These are phyloP conservation scores for Ophiorrhiza pumila DNA, from an alignment of 257 asterid species.

Conservation along the genomic window DNA sequence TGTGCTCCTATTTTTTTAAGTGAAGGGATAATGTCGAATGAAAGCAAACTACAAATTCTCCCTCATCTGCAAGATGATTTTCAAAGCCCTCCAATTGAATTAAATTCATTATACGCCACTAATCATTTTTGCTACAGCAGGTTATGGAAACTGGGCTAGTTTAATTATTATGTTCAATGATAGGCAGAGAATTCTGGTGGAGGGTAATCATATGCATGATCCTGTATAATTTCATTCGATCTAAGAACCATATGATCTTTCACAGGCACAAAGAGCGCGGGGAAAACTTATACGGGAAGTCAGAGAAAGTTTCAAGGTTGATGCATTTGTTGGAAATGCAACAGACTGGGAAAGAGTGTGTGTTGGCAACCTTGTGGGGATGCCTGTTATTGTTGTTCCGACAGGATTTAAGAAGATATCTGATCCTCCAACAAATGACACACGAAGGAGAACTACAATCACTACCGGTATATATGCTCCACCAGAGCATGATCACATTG, in stretches of 20 bases:
- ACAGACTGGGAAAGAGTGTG: constrained; percentile 87
- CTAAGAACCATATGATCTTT: background rate
- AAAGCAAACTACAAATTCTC: background rate
- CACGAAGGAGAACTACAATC: constrained; percentile 63
- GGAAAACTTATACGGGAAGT: constrained; percentile 76
- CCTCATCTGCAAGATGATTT: background rate
- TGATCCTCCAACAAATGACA: constrained; percentile 47
- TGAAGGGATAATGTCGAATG: background rate
- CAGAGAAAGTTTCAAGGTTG: constrained; percentile 56
- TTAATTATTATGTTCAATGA: too few species aligned
- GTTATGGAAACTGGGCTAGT: too few species aligned
- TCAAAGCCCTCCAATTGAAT: background rate
- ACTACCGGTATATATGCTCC: constrained; percentile 87
- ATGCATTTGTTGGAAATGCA: constrained; percentile 77
- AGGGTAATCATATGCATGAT: background rate
- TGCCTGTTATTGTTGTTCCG: constrained; percentile 77
- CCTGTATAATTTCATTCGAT: background rate
- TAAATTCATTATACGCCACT: background rate
- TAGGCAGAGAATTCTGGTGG: background rate
- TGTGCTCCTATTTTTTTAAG: background rate
- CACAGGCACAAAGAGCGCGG: constrained; percentile 83
- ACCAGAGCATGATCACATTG: constrained; percentile 80
- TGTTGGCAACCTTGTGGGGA: constrained; percentile 84
- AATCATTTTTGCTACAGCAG: background rate
- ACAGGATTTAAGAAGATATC: constrained; percentile 68